Evolutionary conservation across 2,329 filamentous ascomycete species (phyloP), one percentile per base, ranked within the genome.

Genomic region (Botryotinia globosa): DNA sequence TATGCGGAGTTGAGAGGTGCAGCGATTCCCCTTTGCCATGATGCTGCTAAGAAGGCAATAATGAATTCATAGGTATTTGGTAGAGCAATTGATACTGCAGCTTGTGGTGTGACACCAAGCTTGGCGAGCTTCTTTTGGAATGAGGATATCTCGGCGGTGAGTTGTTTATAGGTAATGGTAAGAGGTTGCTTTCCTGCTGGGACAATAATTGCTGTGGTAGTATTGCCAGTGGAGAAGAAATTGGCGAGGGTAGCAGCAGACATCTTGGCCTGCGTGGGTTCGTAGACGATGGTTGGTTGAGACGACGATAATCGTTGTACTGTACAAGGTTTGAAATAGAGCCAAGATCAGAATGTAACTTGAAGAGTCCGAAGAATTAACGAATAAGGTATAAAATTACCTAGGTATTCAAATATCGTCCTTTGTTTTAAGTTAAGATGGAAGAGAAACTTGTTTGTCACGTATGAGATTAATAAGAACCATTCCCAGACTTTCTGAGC

Each of bases 1-100:
- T 97, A 97, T 62, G 90, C 91, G 58, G 93, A 90, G 82, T 97
- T 97, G 76, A 97, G 85, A n/a, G 93, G 94, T 4, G 94, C 94
- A 12, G 93, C 93, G 77, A 96, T 91, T 44, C 86, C 92, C 78
- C 94, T 88, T 84, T 96, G 93, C 89, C 91, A 94, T n/a, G 92
- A 89, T 29, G 90, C 87, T n/a, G 93, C 93, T 62, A 97, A 87
- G 83, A 97, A 97, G 3, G 93, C 90, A 72, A 96, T 90, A 80
- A 97, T 92, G 83, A 97, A 96, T 82, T 94, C 92, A 82, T 94
- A 94, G 70, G 91, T 94, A 84, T 97, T 97, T 73, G 91, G 88
- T 29, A 94, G 87, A 42, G 93, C 92, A 80, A 97, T 94, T 65
- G 93, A 96, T 69, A 97, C 92, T 64, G 92, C 90, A 22, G 90